phyloP scores from a whole-genome alignment of 1,139 yeast genomes.

The Geotrichum cucujoidarum region DNA sequence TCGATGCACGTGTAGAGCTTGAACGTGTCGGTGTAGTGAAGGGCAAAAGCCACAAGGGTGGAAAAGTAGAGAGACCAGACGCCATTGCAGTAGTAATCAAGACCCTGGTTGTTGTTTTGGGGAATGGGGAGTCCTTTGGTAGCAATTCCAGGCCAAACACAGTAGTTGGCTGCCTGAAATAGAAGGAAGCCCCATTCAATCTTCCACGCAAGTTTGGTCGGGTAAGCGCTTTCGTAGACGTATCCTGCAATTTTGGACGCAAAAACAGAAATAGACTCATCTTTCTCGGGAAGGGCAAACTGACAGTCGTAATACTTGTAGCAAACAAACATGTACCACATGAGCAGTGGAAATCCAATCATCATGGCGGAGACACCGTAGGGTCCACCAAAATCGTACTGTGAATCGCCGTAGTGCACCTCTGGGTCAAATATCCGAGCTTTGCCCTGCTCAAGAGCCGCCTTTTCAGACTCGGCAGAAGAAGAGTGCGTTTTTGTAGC shows the following conservation, averaged over 20 bases:
- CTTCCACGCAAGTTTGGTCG: constrained; percentile 60
- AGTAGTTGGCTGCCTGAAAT: constrained; percentile 71
- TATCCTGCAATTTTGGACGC: constrained; percentile 43
- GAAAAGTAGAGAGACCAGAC: constrained; percentile 74
- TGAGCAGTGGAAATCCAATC: constrained; percentile 82
- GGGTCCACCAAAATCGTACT: constrained; percentile 90
- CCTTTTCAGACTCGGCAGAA: constrained; percentile 1
- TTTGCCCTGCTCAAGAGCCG: constrained; percentile 2
- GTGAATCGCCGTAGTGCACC: constrained; percentile 18
- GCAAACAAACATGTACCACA: constrained; percentile 96
- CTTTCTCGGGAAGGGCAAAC: constrained; percentile 62
- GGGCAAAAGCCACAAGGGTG: constrained; percentile 49
- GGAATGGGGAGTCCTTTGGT: constrained; percentile 89
- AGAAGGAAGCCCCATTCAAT: constrained; percentile 66
- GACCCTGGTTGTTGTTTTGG: constrained; percentile 70
- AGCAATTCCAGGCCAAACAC: constrained; percentile 88
- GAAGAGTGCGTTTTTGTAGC: background rate
- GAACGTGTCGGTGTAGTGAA: constrained; percentile 73
- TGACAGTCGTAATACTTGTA: constrained; percentile 73
- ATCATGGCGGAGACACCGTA: constrained; percentile 92
- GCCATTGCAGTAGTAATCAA: constrained; percentile 93
- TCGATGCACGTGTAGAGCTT: constrained; percentile 69
- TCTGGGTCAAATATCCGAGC: constrained; percentile 15
- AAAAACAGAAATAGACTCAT: constrained; percentile 57
- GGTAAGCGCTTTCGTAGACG: constrained; percentile 58